These are phyloP conservation scores for Trichoderma sp. DNA, from an alignment of 2,329 filamentous ascomycete species.

Conservation along the genomic window DNA sequence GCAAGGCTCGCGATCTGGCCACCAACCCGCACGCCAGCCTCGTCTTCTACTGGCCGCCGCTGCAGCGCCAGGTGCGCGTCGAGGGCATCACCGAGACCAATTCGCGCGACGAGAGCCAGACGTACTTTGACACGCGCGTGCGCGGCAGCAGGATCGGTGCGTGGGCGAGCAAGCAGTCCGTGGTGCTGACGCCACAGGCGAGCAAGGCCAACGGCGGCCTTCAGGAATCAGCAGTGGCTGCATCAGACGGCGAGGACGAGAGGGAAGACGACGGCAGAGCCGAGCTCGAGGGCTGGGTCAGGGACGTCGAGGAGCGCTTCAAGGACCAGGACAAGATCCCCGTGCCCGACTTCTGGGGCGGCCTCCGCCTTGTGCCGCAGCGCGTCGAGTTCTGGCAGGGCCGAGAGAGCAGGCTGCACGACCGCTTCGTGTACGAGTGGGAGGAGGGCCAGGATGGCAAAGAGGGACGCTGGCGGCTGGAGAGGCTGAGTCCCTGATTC, in stretches of 20 bases:
- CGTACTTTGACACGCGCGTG: conserved; percentile 68
- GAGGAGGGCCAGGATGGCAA: conserved; percentile 49
- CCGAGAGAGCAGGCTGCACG: conserved; percentile 83
- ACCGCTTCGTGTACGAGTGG: conserved; percentile 84
- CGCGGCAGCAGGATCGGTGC: conserved; percentile 83
- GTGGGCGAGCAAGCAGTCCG: conserved; percentile 90
- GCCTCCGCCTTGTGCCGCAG: conserved; percentile 80
- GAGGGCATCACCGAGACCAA: conserved; percentile 76
- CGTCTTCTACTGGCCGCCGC: conserved; percentile 85
- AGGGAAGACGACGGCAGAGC: conserved; percentile 73
- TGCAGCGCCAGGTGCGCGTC: conserved; percentile 88
- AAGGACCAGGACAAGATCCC: conserved; percentile 77
- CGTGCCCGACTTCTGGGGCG: conserved; percentile 93
- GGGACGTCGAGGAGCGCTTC: conserved; percentile 75
- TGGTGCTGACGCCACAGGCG: conserved; percentile 59
- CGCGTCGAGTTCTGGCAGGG: conserved; percentile 97
- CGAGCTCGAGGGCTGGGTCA: conserved; percentile 75
- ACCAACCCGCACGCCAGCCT: conserved; percentile 77
- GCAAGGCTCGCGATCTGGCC: conserved; percentile 67
- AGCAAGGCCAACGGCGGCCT: background rate
- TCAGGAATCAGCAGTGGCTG: background rate
- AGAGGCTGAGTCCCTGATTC: conserved; percentile 70
- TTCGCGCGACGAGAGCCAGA: conserved; percentile 68
- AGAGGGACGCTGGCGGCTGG: conserved; percentile 61
- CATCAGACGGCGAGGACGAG: background rate